These are phyloP conservation scores for Chlorella sp. DNA, from an alignment of 139 green algal species.

Conservation along the genomic window DNA sequence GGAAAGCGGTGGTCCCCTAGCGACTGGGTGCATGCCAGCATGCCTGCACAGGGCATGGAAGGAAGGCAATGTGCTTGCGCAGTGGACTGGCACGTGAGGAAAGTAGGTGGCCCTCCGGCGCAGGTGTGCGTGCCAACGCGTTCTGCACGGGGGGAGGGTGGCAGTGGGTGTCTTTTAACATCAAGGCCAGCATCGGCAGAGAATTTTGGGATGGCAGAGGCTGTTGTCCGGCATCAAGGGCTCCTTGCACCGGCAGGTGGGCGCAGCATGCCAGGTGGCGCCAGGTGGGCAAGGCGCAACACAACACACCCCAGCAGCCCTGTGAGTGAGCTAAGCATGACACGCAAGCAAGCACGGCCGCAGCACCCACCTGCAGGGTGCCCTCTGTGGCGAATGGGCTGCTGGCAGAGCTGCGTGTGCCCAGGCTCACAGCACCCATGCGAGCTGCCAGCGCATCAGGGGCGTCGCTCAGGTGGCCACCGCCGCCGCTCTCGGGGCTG, in stretches of 20 bases:
- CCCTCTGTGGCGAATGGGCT: slow-evolving; percentile 18
- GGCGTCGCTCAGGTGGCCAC: background rate
- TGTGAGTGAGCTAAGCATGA: background rate
- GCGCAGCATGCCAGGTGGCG: too few species aligned
- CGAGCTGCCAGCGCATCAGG: background rate
- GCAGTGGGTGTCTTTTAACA: too few species aligned
- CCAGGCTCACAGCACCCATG: background rate
- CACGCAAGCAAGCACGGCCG: background rate
- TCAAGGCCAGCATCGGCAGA: too few species aligned
- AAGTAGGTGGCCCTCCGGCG: too few species aligned
- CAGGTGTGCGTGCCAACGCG: too few species aligned
- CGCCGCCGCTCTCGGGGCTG: background rate
- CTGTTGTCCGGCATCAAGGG: background rate
- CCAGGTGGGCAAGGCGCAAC: background rate
- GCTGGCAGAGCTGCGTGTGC: background rate
- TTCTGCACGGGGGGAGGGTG: too few species aligned
- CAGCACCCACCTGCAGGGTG: slow-evolving; percentile 18
- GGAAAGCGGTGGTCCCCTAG: background rate
- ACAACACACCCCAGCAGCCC: background rate
- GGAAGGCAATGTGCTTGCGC: too few species aligned
- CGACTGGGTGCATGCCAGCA: too few species aligned
- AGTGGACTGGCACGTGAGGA: too few species aligned
- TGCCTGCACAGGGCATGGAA: too few species aligned
- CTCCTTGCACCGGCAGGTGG: background rate
- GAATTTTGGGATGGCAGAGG: too few species aligned